phyloP scores from a whole-genome alignment of 2,329 filamentous ascomycete species.

The Cladosporium sp. region DNA sequence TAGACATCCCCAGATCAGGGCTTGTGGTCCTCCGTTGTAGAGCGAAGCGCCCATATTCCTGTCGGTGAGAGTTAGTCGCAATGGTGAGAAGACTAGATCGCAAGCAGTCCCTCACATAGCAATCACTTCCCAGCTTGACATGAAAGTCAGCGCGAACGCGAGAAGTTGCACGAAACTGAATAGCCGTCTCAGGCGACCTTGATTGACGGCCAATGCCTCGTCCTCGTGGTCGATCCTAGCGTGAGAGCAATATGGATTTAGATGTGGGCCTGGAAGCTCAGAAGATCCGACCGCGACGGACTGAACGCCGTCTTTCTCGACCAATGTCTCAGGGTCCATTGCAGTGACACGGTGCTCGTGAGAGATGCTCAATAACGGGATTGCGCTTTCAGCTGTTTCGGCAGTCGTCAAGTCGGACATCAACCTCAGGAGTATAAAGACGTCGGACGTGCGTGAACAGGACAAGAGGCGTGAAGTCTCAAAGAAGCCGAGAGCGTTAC shows the following conservation, averaged over 20 bases:
- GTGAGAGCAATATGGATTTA: neutral
- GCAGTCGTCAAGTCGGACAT: neutral
- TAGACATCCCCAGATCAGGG: slow-evolving; percentile 20
- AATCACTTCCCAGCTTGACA: slow-evolving; percentile 34
- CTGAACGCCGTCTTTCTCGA: neutral
- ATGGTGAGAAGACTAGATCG: too few species aligned
- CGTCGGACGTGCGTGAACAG: neutral
- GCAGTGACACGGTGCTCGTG: neutral
- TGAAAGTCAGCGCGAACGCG: slow-evolving; percentile 34
- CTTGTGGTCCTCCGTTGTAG: slow-evolving; percentile 20
- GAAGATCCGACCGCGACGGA: neutral
- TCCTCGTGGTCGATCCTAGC: neutral
- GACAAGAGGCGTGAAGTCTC: neutral
- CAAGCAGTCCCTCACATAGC: slow-evolving; percentile 9
- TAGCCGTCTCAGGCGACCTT: slow-evolving; percentile 25
- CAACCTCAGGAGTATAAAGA: neutral
- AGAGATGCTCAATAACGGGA: neutral
- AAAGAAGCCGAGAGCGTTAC: neutral
- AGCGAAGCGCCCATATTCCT: slow-evolving; percentile 22
- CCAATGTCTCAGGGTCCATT: neutral
- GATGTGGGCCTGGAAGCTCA: neutral
- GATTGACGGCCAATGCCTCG: neutral
- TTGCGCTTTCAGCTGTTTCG: slow-evolving; percentile 2
- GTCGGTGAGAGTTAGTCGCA: neutral
- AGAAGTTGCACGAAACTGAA: slow-evolving; percentile 34